Percentiles rank a stretch among this genome's conserved stretches.
These are phyloP conservation scores for Alternaria sp. DNA, from an alignment of 2,329 filamentous ascomycete species.

Conservation along the genomic window DNA sequence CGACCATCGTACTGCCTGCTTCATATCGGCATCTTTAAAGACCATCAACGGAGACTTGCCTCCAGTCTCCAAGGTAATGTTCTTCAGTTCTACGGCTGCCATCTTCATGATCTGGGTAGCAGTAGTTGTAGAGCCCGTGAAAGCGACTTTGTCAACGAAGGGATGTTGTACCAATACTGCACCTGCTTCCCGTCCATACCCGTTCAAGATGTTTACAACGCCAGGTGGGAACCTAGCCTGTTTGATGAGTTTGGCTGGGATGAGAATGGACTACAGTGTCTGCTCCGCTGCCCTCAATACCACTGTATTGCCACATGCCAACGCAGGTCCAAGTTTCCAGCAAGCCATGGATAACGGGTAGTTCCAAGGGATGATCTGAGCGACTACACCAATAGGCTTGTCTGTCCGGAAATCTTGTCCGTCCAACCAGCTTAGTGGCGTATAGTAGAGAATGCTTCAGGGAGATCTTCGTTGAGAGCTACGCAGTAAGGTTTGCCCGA, in stretches of 20 bases:
- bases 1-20: slow-evolving; percentile 69
- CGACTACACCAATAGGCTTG: slow-evolving; percentile 40
- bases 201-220: slow-evolving; percentile 58
- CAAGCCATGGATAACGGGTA: slow-evolving; percentile 52
- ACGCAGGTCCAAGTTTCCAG: slow-evolving; percentile 64
- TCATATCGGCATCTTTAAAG: slow-evolving; percentile 64
- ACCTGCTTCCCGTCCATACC: slow-evolving; percentile 67
- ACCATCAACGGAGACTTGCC: slow-evolving; percentile 64
- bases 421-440: slow-evolving; percentile 79
- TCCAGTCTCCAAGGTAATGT: slow-evolving; percentile 66
- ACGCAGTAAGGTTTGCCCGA: slow-evolving; percentile 68
- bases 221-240: slow-evolving; percentile 65
- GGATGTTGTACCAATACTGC: slow-evolving; percentile 70
- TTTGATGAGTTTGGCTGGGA: slow-evolving; percentile 61
- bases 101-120: slow-evolving; percentile 76
- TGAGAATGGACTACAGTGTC: slow-evolving; percentile 58
- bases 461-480: slow-evolving; percentile 68
- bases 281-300: slow-evolving; percentile 65
- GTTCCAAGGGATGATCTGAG: slow-evolving; percentile 54
- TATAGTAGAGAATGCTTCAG: slow-evolving; percentile 61
- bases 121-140: slow-evolving; percentile 76
- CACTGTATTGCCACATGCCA: slow-evolving; percentile 64
- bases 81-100: slow-evolving; percentile 67
- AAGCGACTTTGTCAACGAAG: slow-evolving; percentile 76
- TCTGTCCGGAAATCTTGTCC: slow-evolving; percentile 77